Conservation (phyloP, 192 early-diverging fungal species). For the Entomortierella beljakovae region DNA sequence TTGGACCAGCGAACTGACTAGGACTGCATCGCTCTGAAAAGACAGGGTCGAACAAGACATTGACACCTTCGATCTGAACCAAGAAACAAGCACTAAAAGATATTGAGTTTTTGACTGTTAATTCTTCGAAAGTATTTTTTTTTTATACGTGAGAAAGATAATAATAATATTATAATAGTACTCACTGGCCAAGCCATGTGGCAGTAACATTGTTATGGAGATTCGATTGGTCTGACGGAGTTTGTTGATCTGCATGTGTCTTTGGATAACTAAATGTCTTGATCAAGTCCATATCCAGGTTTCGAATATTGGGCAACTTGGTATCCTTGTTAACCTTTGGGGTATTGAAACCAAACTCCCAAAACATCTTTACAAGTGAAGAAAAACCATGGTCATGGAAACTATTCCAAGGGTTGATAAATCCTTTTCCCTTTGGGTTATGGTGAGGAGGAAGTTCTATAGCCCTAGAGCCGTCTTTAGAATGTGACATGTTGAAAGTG, state of each 20-base stretch:
- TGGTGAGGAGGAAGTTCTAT: slow-evolving; percentile 54
- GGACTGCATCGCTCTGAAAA: slow-evolving; percentile 83
- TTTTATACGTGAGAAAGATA: neutral
- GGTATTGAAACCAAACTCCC: slow-evolving; percentile 19
- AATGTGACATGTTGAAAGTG: neutral
- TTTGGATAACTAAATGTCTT: slow-evolving; percentile 30
- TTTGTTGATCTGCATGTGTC: neutral
- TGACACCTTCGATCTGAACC: slow-evolving; percentile 72
- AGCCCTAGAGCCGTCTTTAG: neutral
- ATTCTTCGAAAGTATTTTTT: neutral
- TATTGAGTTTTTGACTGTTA: neutral
- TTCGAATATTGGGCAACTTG: slow-evolving; percentile 28
- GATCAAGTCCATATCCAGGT: slow-evolving; percentile 36
- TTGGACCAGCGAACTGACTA: slow-evolving; percentile 72
- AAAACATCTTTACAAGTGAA: slow-evolving; percentile 3
- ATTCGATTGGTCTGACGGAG: neutral
- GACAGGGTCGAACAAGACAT: slow-evolving; percentile 81
- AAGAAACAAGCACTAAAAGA: slow-evolving; percentile 67
- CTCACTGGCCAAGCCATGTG: slow-evolving; percentile 53
- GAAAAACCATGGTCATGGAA: slow-evolving; percentile 44
- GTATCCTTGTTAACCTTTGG: slow-evolving; percentile 8
- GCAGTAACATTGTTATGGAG: slow-evolving; percentile 2
- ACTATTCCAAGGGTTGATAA: slow-evolving; percentile 76
- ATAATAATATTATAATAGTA: neutral
- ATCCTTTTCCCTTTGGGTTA: slow-evolving; percentile 63